Percentiles rank a stretch among this genome's conserved stretches.
Conservation (phyloP, 768 basidiomycete species). For the Kwoniella botswanensis region DNA sequence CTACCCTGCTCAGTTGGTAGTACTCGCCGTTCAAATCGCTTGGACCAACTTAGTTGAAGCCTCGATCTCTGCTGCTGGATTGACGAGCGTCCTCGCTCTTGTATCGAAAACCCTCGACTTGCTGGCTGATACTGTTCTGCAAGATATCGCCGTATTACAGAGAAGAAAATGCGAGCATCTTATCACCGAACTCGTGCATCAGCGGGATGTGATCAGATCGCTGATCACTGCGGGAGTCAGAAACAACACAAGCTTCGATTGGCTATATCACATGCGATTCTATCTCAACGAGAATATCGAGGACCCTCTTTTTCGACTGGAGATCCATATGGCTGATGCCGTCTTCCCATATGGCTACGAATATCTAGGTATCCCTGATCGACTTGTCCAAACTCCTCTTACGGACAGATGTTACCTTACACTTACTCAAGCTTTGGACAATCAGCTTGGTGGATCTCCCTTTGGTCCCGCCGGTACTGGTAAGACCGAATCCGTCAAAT, state of each 20-base stretch:
- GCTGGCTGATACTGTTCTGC: conserved; percentile 94
- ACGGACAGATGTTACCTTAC: conserved; percentile 97
- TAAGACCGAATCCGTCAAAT: conserved; percentile 99
- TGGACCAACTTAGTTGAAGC: conserved; percentile 88
- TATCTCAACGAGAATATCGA: conserved; percentile 76
- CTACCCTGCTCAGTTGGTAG: conserved; percentile 94
- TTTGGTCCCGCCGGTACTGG: conserved; percentile 99
- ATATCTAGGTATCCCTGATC: conserved; percentile 94
- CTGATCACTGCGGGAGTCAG: conserved; percentile 71
- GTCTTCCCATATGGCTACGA: conserved; percentile 98
- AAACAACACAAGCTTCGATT: conserved; percentile 77
- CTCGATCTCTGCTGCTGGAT: conserved; percentile 58
- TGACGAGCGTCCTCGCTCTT: conserved; percentile 73
- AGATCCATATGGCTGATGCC: conserved; percentile 85
- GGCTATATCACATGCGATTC: conserved; percentile 99
- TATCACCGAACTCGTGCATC: conserved; percentile 97
- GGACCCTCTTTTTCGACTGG: conserved; percentile 78
- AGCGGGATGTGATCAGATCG: conserved; percentile 87
- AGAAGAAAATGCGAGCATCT: conserved; percentile 98
- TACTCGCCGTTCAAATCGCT: conserved; percentile 89
- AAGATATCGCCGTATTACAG: conserved; percentile 85
- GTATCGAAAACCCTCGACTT: conserved; percentile 84
- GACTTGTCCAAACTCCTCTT: conserved; percentile 95
- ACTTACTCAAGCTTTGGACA: conserved; percentile 90
- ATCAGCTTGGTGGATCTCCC: conserved; percentile 93